Evolutionary conservation across 2,329 filamentous ascomycete genomes (phyloP).

Genomic region (Alternaria gansuensis): DNA sequence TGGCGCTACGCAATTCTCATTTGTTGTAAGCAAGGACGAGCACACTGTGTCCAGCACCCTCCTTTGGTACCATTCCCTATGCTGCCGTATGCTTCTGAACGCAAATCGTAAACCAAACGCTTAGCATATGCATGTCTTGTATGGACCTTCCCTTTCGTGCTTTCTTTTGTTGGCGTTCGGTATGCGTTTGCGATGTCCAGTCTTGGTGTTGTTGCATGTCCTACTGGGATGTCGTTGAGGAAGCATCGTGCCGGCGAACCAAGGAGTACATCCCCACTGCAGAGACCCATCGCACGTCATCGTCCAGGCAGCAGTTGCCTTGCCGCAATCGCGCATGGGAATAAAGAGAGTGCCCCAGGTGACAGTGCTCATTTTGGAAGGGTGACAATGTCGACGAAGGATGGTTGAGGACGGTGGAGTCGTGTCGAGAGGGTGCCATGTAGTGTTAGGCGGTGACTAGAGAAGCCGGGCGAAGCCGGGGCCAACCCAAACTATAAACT

Average conservation of each 20-base stretch:
- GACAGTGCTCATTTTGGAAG: background rate
- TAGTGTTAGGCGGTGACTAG: background rate
- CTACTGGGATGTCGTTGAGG: background rate
- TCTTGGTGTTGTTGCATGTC: background rate
- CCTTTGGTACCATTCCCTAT: background rate
- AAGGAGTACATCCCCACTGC: background rate
- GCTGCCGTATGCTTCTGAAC: background rate
- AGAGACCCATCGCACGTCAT: background rate
- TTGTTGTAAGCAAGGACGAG: background rate
- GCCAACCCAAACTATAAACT: background rate
- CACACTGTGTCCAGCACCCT: background rate
- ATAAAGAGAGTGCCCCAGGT: background rate
- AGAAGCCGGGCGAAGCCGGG: background rate
- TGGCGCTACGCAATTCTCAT: background rate
- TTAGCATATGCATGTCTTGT: accelerated
- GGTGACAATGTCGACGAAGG: background rate
- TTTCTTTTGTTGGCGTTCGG: background rate
- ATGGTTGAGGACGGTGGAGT: background rate
- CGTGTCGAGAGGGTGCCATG: background rate
- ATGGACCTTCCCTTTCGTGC: background rate
- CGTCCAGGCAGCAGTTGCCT: constrained; percentile 2
- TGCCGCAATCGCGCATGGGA: background rate
- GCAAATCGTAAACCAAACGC: background rate
- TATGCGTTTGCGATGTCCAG: constrained; percentile 5
- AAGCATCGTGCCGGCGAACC: background rate